phyloP scores from a whole-genome alignment of 2,329 filamentous ascomycete genomes.

The Fusarium hainanense region DNA sequence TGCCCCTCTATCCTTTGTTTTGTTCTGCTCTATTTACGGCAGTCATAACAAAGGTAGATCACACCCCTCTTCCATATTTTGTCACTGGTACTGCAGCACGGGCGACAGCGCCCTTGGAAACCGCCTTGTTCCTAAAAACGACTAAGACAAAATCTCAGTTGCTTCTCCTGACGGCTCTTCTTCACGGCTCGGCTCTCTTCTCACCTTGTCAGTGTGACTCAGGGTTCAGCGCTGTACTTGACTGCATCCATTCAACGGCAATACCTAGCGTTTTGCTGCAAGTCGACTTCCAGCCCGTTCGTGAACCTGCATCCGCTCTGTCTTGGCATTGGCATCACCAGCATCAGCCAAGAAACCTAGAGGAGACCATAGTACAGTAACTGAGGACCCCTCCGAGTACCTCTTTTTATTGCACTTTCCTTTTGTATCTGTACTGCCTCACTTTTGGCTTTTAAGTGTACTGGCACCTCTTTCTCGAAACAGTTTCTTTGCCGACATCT shows the following conservation, averaged over 20 bases:
- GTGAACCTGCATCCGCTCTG: conserved; percentile 36
- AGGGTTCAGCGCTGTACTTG: background rate
- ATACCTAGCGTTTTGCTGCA: conserved; percentile 20
- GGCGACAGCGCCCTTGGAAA: conserved; percentile 39
- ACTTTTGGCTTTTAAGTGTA: conserved; percentile 3
- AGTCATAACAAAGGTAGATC: conserved; percentile 32
- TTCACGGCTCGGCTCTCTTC: background rate
- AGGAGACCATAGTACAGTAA: background rate
- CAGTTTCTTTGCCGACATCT: conserved; percentile 11
- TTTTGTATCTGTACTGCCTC: background rate
- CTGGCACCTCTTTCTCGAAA: conserved; percentile 20
- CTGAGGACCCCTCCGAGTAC: background rate
- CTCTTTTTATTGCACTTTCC: background rate
- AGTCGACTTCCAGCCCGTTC: conserved; percentile 33
- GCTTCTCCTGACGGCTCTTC: background rate
- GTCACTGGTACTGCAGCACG: conserved; percentile 34
- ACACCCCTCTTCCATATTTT: conserved; percentile 24
- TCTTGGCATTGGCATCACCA: conserved; percentile 40
- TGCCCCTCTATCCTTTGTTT: conserved; percentile 5
- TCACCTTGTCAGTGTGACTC: conserved; percentile 16
- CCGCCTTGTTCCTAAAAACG: conserved; percentile 24
- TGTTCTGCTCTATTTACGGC: conserved; percentile 31
- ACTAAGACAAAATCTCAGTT: conserved; percentile 28
- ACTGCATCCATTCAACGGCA: background rate
- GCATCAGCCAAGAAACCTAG: conserved; percentile 29